Conservation (phyloP, 768 basidiomycete species). For the Pisolithus albus region DNA sequence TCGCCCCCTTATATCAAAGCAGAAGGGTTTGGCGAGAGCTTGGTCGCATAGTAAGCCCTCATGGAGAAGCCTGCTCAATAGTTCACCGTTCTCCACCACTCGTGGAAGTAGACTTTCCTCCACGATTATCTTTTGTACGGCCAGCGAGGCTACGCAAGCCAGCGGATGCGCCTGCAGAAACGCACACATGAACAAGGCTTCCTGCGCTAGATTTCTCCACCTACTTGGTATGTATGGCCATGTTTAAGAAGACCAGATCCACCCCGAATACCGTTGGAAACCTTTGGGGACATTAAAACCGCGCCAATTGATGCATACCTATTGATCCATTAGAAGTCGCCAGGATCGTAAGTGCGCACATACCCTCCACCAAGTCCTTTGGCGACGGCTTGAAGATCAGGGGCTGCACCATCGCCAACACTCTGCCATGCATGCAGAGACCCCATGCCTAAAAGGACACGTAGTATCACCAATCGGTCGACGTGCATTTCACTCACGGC, state of each 20-base stretch:
- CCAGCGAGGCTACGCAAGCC: conserved; percentile 72
- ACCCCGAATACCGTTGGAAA: conserved; percentile 62
- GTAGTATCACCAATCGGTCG: not conserved
- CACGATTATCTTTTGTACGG: conserved; percentile 68
- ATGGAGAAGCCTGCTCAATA: conserved; percentile 50
- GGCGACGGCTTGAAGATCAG: conserved; percentile 84
- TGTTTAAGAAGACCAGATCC: conserved; percentile 74
- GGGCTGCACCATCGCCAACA: conserved; percentile 67
- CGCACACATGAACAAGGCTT: not conserved
- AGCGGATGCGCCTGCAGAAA: conserved; percentile 57
- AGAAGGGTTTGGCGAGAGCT: conserved; percentile 54
- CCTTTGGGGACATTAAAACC: conserved; percentile 63
- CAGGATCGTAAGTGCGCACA: conserved; percentile 13
- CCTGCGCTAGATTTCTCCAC: not conserved
- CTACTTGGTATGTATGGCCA: conserved; percentile 79
- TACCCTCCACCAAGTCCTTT: conserved; percentile 89
- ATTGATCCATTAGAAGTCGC: conserved; percentile 1
- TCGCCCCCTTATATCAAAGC: conserved; percentile 76
- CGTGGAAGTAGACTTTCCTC: conserved; percentile 67
- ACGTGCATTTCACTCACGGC: conserved; percentile 46
- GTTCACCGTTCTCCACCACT: conserved; percentile 50
- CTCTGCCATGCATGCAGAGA: conserved; percentile 83
- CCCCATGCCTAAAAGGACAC: conserved; percentile 58
- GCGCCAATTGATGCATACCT: conserved; percentile 83
- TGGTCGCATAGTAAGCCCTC: conserved; percentile 49